Conservation (phyloP, 2,329 filamentous ascomycete genomes). For the Ophiocordyceps camponoti-saundersi region DNA sequence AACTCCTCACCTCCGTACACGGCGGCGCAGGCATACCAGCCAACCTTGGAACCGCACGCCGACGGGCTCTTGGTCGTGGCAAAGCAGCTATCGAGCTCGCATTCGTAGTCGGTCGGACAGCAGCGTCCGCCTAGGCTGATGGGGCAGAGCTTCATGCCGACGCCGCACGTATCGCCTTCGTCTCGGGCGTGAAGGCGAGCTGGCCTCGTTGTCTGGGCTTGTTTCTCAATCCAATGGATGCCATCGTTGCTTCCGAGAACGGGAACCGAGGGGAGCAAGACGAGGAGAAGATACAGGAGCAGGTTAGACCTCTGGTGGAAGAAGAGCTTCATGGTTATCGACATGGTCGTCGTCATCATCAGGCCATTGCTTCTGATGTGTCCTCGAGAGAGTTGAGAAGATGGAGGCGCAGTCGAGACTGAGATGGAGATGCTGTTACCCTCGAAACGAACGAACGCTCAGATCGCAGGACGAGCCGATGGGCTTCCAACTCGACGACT, state of each 20-base stretch:
- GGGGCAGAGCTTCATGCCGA: constrained; percentile 17
- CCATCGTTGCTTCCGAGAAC: constrained; percentile 14
- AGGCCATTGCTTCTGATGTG: neutral
- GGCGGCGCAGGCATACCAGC: constrained; percentile 23
- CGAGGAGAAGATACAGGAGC: neutral
- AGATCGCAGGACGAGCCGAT: neutral
- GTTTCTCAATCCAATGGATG: constrained; percentile 14
- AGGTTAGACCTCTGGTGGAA: neutral
- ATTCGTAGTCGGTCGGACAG: constrained; percentile 30
- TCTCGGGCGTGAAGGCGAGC: constrained; percentile 3
- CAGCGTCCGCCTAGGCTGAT: constrained; percentile 25
- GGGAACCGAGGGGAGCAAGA: constrained; percentile 4
- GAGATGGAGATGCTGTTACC: neutral
- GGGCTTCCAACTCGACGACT: too few species aligned
- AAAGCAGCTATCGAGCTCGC: constrained; percentile 28
- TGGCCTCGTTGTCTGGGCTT: constrained; percentile 4
- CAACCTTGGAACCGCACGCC: constrained; percentile 17
- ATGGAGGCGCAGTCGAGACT: neutral
- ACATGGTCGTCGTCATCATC: neutral
- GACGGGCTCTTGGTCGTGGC: constrained; percentile 25
- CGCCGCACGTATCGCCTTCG: constrained; percentile 8
- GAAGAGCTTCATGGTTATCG: neutral
- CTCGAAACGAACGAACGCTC: neutral
- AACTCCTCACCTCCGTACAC: constrained; percentile 15
- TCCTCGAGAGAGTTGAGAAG: neutral